Conservation (phyloP, 2,329 filamentous ascomycete genomes). For the Diaporthe nobilis region DNA sequence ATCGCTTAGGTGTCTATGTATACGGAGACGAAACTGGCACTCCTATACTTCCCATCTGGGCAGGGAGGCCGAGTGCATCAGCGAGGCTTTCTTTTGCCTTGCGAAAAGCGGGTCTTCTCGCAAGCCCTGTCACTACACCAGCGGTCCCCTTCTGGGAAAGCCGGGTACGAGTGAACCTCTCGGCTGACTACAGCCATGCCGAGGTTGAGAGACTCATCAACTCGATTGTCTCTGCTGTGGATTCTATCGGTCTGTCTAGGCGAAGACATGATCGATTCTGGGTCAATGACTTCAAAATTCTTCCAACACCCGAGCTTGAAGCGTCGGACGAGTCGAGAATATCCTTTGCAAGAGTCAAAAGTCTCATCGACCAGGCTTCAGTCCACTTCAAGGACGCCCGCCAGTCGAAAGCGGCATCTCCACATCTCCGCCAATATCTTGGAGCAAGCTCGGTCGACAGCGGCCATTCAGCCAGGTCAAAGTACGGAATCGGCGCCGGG, state of each 20-base stretch:
- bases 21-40: conserved; percentile 3
- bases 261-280: background rate
- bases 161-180: conserved; percentile 42
- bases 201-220: conserved; percentile 37
- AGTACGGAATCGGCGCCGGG: background rate
- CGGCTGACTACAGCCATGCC: conserved; percentile 36
- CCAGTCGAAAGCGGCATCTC: background rate
- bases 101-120: conserved; percentile 35
- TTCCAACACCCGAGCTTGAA: background rate
- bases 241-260: background rate
- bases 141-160: conserved; percentile 43
- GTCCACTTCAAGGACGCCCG: background rate
- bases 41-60: background rate
- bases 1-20: background rate
- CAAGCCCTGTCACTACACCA: conserved; percentile 38
- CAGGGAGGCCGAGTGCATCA: background rate
- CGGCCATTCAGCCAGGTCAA: background rate
- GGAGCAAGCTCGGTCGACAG: background rate
- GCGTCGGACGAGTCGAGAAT: background rate
- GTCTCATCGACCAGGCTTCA: background rate
- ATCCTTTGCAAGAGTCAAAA: background rate
- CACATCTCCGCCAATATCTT: background rate
- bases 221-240: conserved; percentile 26
- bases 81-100: background rate
- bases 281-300: background rate